Conservation (phyloP, 306 rosid genomes). For the Quercus glauca region DNA sequence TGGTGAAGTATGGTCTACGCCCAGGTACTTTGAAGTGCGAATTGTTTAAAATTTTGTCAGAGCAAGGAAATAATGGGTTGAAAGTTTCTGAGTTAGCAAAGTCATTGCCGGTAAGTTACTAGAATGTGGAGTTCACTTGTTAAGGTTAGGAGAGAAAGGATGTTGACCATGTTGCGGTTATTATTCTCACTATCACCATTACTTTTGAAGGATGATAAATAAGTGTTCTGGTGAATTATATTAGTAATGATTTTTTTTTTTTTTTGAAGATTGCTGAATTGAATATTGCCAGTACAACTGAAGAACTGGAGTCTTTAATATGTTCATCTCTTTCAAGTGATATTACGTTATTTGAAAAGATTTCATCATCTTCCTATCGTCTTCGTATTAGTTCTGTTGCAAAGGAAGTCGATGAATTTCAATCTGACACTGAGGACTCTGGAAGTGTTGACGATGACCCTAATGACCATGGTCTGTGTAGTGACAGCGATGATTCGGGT, state of each 20-base stretch:
- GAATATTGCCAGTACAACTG: conserved; percentile 58
- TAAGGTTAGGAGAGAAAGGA: conserved; percentile 5
- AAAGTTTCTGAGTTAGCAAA: conserved; percentile 73
- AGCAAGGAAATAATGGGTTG: conserved; percentile 77
- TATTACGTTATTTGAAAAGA: conserved; percentile 88
- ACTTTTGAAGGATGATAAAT: not conserved
- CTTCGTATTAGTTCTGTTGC: conserved; percentile 55
- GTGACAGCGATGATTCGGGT: conserved; percentile 64
- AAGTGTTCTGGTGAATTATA: not conserved
- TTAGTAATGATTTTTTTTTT: conserved; percentile 27
- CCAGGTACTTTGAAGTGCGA: conserved; percentile 85
- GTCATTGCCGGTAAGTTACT: conserved; percentile 53
- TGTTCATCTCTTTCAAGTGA: conserved; percentile 86
- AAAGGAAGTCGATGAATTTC: conserved; percentile 59
- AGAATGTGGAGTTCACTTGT: not conserved
- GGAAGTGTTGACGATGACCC: conserved; percentile 76
- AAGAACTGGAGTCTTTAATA: conserved; percentile 70
- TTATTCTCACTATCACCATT: not conserved
- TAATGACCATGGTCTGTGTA: conserved; percentile 39
- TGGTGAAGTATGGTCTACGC: conserved; percentile 62
- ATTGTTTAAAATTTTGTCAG: conserved; percentile 66
- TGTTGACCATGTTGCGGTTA: not conserved
- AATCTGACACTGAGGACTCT: conserved; percentile 78
- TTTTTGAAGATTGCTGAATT: conserved; percentile 70
- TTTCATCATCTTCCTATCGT: conserved; percentile 85